Evolutionary conservation across 73 alveolate species (phyloP), one percentile per base, ranked within the genome.

Genomic region (Tetrahymena elliotti): DNA sequence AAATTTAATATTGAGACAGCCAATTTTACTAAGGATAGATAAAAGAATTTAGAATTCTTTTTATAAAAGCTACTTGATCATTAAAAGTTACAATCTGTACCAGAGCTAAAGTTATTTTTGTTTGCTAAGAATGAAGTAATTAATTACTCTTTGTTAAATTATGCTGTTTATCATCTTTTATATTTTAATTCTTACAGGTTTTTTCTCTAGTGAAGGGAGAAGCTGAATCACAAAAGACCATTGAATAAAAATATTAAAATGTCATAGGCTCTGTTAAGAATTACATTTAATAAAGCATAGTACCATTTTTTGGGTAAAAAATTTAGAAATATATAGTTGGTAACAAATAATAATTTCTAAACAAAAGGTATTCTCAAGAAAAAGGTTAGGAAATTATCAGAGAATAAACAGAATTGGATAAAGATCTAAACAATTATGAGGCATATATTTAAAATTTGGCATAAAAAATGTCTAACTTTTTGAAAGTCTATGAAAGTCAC

Each of bases 121-220:
- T 94, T 84, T 53, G 96, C 93, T 18, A 40, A 94, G 82, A 94
- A 94, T 27, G 93, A 94, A 84, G 96, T 94, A 94, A 27, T 22
- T 15, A 40, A 10, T 40, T 10, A 68, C 16, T 68, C 4, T 0
- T 18, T 27, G 10, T 68, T 6, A 3, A 3, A 7, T 2, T 1
- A 68, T 68, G 4, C 0, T 68, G 4, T 10, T 3, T 0, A 24
- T 24, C n/a, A 68, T 16, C 18, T n/a, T n/a, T n/a, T 34, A 35
- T 11, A 13, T 68, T 33, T 35, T 16, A 40, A 40, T 47, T 15
- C 13, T 47, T 5, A 47, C 2, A 94, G 96, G 93, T 94, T 39
- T 84, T 94, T 41, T 94, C 96, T 33, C 36, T 94, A 38, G 93
- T 84, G 37, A 94, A 94, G 53, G 96, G 96, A 9, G 96, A 94